Evolutionary conservation across 2,329 filamentous ascomycete species (phyloP).

Genomic region (Parastagonospora avenae): DNA sequence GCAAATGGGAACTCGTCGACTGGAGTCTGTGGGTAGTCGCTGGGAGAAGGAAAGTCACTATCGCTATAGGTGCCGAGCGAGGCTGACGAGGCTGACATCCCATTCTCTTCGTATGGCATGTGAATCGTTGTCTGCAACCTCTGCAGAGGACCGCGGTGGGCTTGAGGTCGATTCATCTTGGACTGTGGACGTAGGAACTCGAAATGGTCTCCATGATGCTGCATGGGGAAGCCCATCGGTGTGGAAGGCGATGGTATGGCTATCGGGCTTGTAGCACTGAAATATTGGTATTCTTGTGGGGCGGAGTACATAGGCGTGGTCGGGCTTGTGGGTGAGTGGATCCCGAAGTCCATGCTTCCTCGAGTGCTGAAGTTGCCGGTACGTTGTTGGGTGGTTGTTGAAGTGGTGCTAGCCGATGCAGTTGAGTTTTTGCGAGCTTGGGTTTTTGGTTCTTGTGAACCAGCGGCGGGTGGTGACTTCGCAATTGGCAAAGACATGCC

Average conservation of each 20-base stretch:
- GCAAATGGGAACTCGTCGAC: slow-evolving; percentile 50
- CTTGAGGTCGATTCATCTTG: slow-evolving; percentile 46
- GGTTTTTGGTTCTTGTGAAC: slow-evolving; percentile 35
- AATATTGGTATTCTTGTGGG: slow-evolving; percentile 44
- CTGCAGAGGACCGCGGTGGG: slow-evolving; percentile 49
- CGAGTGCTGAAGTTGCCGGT: slow-evolving; percentile 34
- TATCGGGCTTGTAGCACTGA: slow-evolving; percentile 47
- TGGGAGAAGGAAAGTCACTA: slow-evolving; percentile 54
- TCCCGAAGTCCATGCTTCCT: slow-evolving; percentile 42
- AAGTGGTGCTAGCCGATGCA: slow-evolving; percentile 23
- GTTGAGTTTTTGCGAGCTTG: slow-evolving; percentile 29
- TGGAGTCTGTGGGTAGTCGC: slow-evolving; percentile 55
- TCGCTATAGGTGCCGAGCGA: slow-evolving; percentile 55
- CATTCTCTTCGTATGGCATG: slow-evolving; percentile 48
- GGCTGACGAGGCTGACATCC: slow-evolving; percentile 52
- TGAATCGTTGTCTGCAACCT: slow-evolving; percentile 50
- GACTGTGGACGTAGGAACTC: slow-evolving; percentile 42
- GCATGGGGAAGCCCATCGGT: slow-evolving; percentile 46
- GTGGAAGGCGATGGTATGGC: slow-evolving; percentile 46
- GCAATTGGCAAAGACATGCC: slow-evolving; percentile 77
- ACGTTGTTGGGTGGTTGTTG: slow-evolving; percentile 27
- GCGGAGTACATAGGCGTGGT: slow-evolving; percentile 44
- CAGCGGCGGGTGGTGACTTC: slow-evolving; percentile 45
- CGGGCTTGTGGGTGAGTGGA: slow-evolving; percentile 41
- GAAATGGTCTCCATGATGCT: slow-evolving; percentile 47